Conservation (phyloP, 306 rosid genomes). For the Argentina anserina region DNA sequence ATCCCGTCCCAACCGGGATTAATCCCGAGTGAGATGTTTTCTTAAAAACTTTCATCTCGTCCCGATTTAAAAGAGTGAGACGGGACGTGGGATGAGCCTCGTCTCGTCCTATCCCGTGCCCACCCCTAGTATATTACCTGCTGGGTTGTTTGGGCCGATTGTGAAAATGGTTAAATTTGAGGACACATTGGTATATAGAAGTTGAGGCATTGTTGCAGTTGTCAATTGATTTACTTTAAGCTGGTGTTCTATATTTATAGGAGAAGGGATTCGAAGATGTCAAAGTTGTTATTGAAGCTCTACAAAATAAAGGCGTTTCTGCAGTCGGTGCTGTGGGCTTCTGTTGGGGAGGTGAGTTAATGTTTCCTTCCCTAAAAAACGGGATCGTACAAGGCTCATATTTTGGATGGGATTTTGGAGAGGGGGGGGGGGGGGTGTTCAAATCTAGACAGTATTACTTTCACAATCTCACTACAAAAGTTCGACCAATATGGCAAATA, state of each 20-base stretch:
- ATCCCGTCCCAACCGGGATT: too few species aligned
- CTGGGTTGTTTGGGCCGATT: not conserved
- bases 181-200: not conserved
- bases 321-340: slow-evolving; percentile 57
- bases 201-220: not conserved
- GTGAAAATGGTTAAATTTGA: not conserved
- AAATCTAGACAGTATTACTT: not conserved
- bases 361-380: not conserved
- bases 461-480: not conserved
- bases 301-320: slow-evolving; percentile 48
- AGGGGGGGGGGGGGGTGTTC: too few species aligned
- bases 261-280: slow-evolving; percentile 50
- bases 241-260: slow-evolving; percentile 16
- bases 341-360: slow-evolving; percentile 64
- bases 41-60: too few species aligned
- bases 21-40: too few species aligned
- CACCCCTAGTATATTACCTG: too few species aligned
- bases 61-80: too few species aligned
- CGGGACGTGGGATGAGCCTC: too few species aligned
- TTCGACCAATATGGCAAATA: not conserved
- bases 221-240: not conserved
- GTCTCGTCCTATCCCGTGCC: too few species aligned
- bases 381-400: not conserved
- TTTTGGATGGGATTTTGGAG: not conserved
- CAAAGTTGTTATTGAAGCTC: slow-evolving; percentile 43